Conservation (phyloP, 208 protist species). For the Wallacemonas collosoma region DNA sequence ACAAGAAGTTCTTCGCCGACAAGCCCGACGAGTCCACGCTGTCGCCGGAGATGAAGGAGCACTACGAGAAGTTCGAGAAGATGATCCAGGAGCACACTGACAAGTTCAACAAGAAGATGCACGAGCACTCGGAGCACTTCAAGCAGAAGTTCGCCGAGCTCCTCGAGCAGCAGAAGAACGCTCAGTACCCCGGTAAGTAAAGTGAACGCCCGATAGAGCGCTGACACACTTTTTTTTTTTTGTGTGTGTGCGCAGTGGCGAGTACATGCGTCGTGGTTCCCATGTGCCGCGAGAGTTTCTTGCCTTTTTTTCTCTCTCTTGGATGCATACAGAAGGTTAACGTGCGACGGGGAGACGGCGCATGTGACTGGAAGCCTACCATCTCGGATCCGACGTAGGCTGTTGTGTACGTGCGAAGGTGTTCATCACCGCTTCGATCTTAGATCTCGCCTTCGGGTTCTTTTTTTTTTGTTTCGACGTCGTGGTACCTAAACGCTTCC, state of each 20-base stretch:
- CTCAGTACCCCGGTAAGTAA: conserved; percentile 56
- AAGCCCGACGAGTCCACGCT: conserved; percentile 89
- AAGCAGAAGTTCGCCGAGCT: conserved; percentile 41
- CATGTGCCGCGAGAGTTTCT: too few species aligned
- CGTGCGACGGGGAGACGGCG: too few species aligned
- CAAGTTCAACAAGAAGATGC: conserved; percentile 94
- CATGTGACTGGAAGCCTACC: too few species aligned
- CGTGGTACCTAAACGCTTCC: too few species aligned
- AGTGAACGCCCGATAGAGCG: neutral
- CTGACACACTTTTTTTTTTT: neutral
- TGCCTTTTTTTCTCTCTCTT: too few species aligned
- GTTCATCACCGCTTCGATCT: too few species aligned
- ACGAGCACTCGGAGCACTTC: conserved; percentile 90
- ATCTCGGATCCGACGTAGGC: too few species aligned
- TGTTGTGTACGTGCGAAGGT: too few species aligned
- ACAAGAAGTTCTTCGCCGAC: conserved; percentile 93
- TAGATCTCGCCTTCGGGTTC: too few species aligned
- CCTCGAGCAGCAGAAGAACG: conserved; percentile 67
- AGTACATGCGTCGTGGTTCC: too few species aligned
- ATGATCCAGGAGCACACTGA: conserved; percentile 94
- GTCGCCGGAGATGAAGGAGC: conserved; percentile 92
- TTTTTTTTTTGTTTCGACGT: too few species aligned
- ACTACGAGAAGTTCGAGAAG: conserved; percentile 93
- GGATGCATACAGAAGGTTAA: too few species aligned
- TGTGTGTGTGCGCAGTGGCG: neutral